Conservation (phyloP, 1,284 basidiomycete genomes). For the Neolentinus lepideus region DNA sequence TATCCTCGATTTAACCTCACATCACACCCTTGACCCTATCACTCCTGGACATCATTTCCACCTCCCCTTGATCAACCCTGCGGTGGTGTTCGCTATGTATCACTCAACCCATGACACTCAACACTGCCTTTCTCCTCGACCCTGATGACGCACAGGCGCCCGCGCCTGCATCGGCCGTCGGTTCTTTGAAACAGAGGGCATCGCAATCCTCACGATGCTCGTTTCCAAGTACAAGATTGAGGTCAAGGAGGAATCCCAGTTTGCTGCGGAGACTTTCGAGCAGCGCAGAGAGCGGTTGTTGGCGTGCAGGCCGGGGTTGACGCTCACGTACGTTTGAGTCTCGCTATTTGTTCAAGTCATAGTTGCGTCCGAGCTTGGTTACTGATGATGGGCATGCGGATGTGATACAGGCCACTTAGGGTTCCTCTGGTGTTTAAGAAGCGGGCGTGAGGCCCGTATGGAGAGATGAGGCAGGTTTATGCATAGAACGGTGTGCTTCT, state of each 20-base stretch:
- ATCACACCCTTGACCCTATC: neutral
- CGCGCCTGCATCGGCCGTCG: conserved; percentile 47
- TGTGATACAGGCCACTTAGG: conserved; percentile 10
- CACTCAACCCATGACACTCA: too few species aligned
- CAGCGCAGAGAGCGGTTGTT: conserved; percentile 35
- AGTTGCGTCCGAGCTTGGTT: too few species aligned
- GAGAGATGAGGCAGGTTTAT: neutral
- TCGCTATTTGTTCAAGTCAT: conserved; percentile 9
- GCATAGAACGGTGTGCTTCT: neutral
- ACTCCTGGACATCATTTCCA: neutral
- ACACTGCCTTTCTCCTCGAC: neutral
- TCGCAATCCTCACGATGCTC: conserved; percentile 41
- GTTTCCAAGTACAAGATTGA: conserved; percentile 40
- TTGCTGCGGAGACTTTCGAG: conserved; percentile 36
- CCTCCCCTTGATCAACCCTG: neutral
- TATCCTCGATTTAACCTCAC: too few species aligned
- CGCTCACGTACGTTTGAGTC: conserved; percentile 29
- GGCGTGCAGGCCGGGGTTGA: conserved; percentile 24
- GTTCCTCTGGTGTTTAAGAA: conserved; percentile 15
- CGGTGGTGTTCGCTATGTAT: too few species aligned
- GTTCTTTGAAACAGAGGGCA: conserved; percentile 39
- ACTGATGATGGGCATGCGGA: neutral
- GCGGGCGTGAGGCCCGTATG: neutral
- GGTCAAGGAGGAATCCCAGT: conserved; percentile 43
- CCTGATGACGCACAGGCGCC: conserved; percentile 23